These are phyloP conservation scores for Phytophthora idaei DNA, from an alignment of 352 stramenopile genomes.

Conservation along the genomic window DNA sequence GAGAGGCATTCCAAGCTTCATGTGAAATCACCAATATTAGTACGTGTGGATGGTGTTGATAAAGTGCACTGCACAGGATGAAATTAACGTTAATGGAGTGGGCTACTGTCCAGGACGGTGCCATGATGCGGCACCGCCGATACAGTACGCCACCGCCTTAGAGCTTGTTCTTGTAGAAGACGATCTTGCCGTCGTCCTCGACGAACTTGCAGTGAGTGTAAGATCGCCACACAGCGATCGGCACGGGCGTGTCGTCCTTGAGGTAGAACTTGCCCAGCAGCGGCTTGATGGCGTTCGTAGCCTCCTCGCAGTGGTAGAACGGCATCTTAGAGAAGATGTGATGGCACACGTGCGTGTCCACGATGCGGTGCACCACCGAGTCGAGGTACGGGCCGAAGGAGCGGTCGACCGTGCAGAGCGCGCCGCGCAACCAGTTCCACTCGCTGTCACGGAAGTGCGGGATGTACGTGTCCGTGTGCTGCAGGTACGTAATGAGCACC, in stretches of 20 bases:
- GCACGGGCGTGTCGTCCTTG: constrained; percentile 92
- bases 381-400: constrained; percentile 96
- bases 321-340: constrained; percentile 99
- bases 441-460: constrained; percentile 94
- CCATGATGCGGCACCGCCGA: not conserved
- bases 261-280: constrained; percentile 96
- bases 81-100: constrained; percentile 34
- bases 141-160: constrained; percentile 18
- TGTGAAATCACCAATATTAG: no score
- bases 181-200: constrained; percentile 90
- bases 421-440: constrained; percentile 97
- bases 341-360: constrained; percentile 97
- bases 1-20: no score
- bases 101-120: not conserved
- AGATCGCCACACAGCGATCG: constrained; percentile 91
- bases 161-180: constrained; percentile 89
- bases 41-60: constrained; percentile 8
- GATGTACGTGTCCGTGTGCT: constrained; percentile 98
- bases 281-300: constrained; percentile 93
- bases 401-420: constrained; percentile 98
- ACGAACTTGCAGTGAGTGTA: constrained; percentile 95
- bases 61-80: constrained; percentile 11
- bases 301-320: constrained; percentile 97
- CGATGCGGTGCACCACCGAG: constrained; percentile 97
- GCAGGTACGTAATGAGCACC: constrained; percentile 97